Evolutionary conservation across 805 yeast genomes (phyloP), one percentile per base, ranked within the genome.

Genomic region (Ogataea pini): DNA sequence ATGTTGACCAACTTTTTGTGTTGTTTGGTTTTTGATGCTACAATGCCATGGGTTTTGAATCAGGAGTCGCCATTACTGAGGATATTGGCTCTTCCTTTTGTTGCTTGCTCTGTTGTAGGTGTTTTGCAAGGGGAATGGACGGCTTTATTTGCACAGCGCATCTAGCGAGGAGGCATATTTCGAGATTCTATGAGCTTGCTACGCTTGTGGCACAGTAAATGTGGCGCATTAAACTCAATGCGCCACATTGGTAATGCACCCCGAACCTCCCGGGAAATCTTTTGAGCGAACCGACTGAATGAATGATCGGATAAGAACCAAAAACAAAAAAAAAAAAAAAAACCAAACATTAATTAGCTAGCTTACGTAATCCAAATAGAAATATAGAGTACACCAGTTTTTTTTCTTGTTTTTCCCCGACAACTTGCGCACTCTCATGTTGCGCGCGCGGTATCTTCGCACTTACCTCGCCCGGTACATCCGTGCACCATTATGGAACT

Each of bases 1-100:
- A 27, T 57, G 25, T 44, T 57, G 18, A 55, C 59, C 16, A 50
- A 46, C 32, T 50, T 47, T 27, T 25, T 57, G 31, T 52, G 55
- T 42, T 39, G 49, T 42, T 44, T 52, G 20, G 36, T 41, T 2
- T 46, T 52, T 39, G 55, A 46, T 7, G 36, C 34, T 13, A 28
- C 33, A 13, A 14, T 46, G 12, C 59, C 59, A 4, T 55, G 59
- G 59, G 41, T 52, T 4, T 20, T 47, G 36, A 44, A 39, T 22
- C 59, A 55, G 34, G 19, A 36, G 3, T 42, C 51, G 6, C 31
- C 38, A 5, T 18, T 42, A n/a, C 33, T 51, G 16, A 42, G 45
- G 19, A 38, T 50, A 42, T 41, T 52, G 36, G 37, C 33, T 14
- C 33, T 52, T 10, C 60, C 61, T 22, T 46, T 58, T 29, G 22